A percentile compares a stretch with the other conserved stretches of the same genome.
Conservation (phyloP, 352 stramenopile genomes). For the Nothophytophthora sp. region DNA sequence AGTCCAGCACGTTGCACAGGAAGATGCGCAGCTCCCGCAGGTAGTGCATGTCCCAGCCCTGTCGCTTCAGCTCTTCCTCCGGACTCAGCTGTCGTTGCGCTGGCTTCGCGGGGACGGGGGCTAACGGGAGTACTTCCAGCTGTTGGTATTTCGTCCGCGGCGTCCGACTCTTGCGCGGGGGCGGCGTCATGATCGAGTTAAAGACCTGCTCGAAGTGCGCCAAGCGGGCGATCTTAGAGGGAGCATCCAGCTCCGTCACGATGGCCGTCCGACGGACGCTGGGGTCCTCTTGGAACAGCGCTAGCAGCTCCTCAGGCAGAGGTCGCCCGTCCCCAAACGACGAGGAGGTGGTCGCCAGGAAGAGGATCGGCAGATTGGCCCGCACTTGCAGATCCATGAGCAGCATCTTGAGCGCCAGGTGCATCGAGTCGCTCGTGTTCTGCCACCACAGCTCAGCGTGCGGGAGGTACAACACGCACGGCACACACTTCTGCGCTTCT, state of each 20-base stretch:
- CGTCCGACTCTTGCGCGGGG: slow-evolving; percentile 14
- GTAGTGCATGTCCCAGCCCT: slow-evolving; percentile 80
- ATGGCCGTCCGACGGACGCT: slow-evolving; percentile 47
- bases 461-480: slow-evolving; percentile 80
- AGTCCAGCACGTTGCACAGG: slow-evolving; percentile 81
- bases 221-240: slow-evolving; percentile 27
- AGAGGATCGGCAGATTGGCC: slow-evolving; percentile 69
- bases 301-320: slow-evolving; percentile 52
- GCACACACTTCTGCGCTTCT: slow-evolving; percentile 76
- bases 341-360: slow-evolving; percentile 71
- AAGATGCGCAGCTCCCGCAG: slow-evolving; percentile 90
- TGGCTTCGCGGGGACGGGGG: slow-evolving; percentile 39
- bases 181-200: slow-evolving; percentile 49
- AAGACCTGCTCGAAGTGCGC: slow-evolving; percentile 74
- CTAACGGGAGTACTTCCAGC: slow-evolving; percentile 60
- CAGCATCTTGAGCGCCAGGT: slow-evolving; percentile 81
- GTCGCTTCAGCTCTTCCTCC: slow-evolving; percentile 45
- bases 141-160: slow-evolving; percentile 28
- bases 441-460: slow-evolving; percentile 79
- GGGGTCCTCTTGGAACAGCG: slow-evolving; percentile 56
- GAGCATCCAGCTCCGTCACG: slow-evolving; percentile 38
- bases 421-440: slow-evolving; percentile 73
- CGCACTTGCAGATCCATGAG: slow-evolving; percentile 71
- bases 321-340: slow-evolving; percentile 19
- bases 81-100: slow-evolving; percentile 27